Percentiles rank a stretch among this genome's conserved stretches.
phyloP scores from a whole-genome alignment of 441 rosid genomes.

The Populus hybrid region DNA sequence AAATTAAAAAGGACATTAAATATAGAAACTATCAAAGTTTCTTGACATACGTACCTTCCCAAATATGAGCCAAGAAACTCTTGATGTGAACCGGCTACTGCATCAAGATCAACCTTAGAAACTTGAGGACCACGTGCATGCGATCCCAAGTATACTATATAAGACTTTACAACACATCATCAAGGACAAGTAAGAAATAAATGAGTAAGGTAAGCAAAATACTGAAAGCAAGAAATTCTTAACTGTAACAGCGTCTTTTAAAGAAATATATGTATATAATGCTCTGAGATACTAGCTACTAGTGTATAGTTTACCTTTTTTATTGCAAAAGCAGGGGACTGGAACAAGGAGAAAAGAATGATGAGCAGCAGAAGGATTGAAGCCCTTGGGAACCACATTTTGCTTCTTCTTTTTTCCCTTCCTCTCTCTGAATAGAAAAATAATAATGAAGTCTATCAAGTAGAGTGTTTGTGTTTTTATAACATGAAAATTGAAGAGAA shows the following conservation, averaged over 20 bases:
- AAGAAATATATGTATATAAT: neutral
- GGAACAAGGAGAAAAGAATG: neutral
- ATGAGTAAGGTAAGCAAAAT: neutral
- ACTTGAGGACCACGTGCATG: conserved; percentile 38
- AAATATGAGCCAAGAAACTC: conserved; percentile 44
- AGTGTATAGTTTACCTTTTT: neutral
- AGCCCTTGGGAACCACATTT: conserved; percentile 22
- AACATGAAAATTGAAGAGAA: neutral
- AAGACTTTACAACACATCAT: conserved; percentile 30
- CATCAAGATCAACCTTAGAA: conserved; percentile 28
- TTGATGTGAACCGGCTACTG: conserved; percentile 39
- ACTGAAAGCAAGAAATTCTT: no score
- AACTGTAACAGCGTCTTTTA: no score
- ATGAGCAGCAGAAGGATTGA: neutral
- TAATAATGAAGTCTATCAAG: no score
- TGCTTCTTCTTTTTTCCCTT: neutral
- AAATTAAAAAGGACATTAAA: neutral
- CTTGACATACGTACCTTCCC: conserved; percentile 34
- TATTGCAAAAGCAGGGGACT: neutral
- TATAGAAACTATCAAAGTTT: neutral
- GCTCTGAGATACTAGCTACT: neutral
- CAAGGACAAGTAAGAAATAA: neutral
- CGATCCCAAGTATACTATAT: conserved; percentile 68
- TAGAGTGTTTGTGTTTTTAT: no score
- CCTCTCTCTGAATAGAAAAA: no score